Evolutionary conservation across 1,284 basidiomycete species (phyloP).

Genomic region (Leccinum variabile): DNA sequence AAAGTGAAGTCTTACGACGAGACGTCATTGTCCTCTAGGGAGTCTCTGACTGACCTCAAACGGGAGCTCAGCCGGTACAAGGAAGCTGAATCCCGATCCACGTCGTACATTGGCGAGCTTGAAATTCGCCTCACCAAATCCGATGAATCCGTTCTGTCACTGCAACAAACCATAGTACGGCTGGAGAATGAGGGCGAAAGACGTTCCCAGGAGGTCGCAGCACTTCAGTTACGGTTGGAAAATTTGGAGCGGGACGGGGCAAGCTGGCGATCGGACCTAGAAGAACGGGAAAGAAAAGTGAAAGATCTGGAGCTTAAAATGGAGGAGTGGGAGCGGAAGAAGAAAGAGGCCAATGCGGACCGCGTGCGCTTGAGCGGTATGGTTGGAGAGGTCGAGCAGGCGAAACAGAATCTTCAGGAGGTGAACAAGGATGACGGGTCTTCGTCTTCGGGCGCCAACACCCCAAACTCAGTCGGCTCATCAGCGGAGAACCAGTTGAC

Average conservation of each 20-base stretch:
- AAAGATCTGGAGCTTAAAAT: conserved; percentile 75
- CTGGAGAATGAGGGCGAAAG: conserved; percentile 78
- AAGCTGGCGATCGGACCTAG: conserved; percentile 77
- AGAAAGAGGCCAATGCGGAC: conserved; percentile 62
- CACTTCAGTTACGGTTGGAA: conserved; percentile 74
- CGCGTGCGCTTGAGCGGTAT: conserved; percentile 63
- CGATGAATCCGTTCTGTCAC: conserved; percentile 70
- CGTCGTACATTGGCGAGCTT: conserved; percentile 86
- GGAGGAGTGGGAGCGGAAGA: conserved; percentile 71
- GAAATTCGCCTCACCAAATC: conserved; percentile 80
- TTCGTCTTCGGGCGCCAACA: conserved; percentile 33
- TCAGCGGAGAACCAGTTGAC: conserved; percentile 58
- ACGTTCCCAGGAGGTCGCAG: conserved; percentile 65
- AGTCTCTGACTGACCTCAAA: conserved; percentile 78
- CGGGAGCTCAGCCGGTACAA: conserved; percentile 80
- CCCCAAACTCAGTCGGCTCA: conserved; percentile 34
- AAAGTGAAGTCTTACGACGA: conserved; percentile 86
- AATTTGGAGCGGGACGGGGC: conserved; percentile 68
- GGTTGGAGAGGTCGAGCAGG: conserved; percentile 68
- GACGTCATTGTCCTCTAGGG: conserved; percentile 69
- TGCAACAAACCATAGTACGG: conserved; percentile 72
- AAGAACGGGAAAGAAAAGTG: conserved; percentile 75
- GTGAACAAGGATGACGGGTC: conserved; percentile 27
- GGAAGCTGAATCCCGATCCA: conserved; percentile 71
- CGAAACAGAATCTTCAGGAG: conserved; percentile 62